Percentiles rank a stretch among this genome's conserved stretches.
These are phyloP conservation scores for Sicyos edulis DNA, from an alignment of 306 rosid species.

Conservation along the genomic window DNA sequence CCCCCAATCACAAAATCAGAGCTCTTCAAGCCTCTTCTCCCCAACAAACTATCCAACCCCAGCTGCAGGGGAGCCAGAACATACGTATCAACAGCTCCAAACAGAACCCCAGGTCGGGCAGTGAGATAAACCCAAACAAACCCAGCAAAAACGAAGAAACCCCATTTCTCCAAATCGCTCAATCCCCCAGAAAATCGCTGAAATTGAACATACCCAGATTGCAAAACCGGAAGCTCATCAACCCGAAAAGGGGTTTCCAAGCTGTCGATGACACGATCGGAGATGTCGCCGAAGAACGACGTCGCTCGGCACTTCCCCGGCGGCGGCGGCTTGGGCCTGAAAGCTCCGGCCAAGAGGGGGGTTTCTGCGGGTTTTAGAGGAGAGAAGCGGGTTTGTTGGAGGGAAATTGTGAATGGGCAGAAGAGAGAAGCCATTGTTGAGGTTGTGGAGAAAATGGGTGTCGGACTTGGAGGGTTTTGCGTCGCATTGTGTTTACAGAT, in stretches of 20 bases:
- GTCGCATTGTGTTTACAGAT: conserved; percentile 11
- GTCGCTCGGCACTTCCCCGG: conserved; percentile 38
- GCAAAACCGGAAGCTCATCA: conserved; percentile 51
- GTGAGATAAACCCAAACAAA: conserved; percentile 73
- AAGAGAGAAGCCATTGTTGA: conserved; percentile 51
- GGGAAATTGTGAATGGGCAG: conserved; percentile 40
- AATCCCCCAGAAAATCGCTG: conserved; percentile 41
- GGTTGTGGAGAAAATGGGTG: neutral
- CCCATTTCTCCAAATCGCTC: conserved; percentile 63
- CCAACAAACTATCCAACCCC: conserved; percentile 53
- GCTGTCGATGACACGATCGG: conserved; percentile 34
- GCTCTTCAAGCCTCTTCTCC: conserved; percentile 65
- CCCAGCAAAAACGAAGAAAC: conserved; percentile 47
- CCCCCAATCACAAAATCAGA: conserved; percentile 63
- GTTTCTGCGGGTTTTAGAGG: conserved; percentile 30
- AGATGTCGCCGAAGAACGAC: conserved; percentile 34
- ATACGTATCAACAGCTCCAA: conserved; percentile 89
- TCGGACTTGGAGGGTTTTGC: conserved; percentile 4
- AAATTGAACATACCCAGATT: conserved; percentile 46
- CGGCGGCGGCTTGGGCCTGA: conserved; percentile 20
- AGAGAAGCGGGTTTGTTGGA: conserved; percentile 34
- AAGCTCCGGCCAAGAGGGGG: conserved; percentile 37
- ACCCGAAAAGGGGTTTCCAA: conserved; percentile 36
- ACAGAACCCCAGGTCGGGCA: conserved; percentile 82
- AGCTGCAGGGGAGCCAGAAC: conserved; percentile 85